A percentile compares a stretch with the other conserved stretches of the same genome.
These are phyloP conservation scores for Euryodendron excelsum DNA, from an alignment of 148 eudicot species.

Conservation along the genomic window DNA sequence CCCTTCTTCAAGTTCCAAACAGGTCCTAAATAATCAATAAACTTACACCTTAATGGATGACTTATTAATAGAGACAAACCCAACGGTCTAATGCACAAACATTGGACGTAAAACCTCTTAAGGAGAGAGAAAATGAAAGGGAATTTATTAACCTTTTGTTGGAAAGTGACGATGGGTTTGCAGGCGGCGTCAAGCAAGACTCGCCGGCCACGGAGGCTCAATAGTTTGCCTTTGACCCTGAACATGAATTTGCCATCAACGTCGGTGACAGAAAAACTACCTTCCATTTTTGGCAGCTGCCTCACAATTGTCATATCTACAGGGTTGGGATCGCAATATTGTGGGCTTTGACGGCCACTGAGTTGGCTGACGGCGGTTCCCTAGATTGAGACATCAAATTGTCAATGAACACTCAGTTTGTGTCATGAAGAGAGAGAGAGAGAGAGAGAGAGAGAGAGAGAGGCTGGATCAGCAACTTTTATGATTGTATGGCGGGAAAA, in stretches of 20 bases:
- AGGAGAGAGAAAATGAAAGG: too few relatives aligned
- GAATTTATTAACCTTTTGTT: slow-evolving; percentile 27
- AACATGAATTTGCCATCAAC: slow-evolving; percentile 36
- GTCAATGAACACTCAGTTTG: too few relatives aligned
- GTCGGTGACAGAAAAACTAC: slow-evolving; percentile 38
- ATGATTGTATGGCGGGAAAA: too few relatives aligned
- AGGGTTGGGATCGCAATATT: slow-evolving; percentile 38
- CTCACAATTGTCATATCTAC: slow-evolving; percentile 33
- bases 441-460: too few relatives aligned
- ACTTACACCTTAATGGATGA: too few relatives aligned
- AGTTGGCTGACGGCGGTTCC: background rate
- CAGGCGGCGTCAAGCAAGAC: slow-evolving; percentile 43
- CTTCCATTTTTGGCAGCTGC: slow-evolving; percentile 33
- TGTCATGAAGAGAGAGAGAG: too few relatives aligned
- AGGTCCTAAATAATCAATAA: too few relatives aligned
- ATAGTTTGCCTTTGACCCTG: slow-evolving; percentile 31
- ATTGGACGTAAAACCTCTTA: too few relatives aligned
- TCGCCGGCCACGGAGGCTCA: slow-evolving; percentile 37
- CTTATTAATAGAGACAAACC: too few relatives aligned
- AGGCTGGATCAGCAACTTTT: too few relatives aligned
- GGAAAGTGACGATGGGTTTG: slow-evolving; percentile 33
- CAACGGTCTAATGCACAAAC: too few relatives aligned
- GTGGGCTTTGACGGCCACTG: slow-evolving; percentile 30
- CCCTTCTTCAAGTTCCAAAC: too few relatives aligned
- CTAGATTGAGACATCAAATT: background rate